Conservation (phyloP, 352 stramenopile species). For the Pythium sp. region DNA sequence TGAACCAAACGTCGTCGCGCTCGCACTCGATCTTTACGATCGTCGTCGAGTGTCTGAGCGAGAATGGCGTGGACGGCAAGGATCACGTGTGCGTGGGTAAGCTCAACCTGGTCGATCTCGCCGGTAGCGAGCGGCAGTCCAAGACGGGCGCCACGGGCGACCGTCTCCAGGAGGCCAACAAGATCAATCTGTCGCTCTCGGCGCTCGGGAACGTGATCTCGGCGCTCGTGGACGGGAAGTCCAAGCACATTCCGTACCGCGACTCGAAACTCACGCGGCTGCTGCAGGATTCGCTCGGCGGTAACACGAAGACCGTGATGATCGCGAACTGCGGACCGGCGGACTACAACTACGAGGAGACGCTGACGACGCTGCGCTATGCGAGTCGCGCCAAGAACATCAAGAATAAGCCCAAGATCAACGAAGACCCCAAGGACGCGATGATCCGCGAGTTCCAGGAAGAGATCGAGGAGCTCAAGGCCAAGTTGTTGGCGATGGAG, state of each 20-base stretch:
- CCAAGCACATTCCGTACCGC: slow-evolving; percentile 66
- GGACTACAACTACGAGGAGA: slow-evolving; percentile 98
- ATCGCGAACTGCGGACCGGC: slow-evolving; percentile 96
- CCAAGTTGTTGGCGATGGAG: slow-evolving; percentile 62
- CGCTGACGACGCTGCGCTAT: slow-evolving; percentile 95
- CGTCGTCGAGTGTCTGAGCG: slow-evolving; percentile 80
- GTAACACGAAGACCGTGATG: slow-evolving; percentile 95
- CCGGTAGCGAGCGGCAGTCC: slow-evolving; percentile 68
- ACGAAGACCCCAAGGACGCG: slow-evolving; percentile 97
- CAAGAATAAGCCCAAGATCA: slow-evolving; percentile 99
- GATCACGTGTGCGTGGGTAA: slow-evolving; percentile 96
- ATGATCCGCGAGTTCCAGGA: slow-evolving; percentile 97
- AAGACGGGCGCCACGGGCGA: slow-evolving; percentile 77
- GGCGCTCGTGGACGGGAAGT: slow-evolving; percentile 82
- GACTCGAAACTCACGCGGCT: slow-evolving; percentile 88
- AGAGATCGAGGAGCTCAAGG: slow-evolving; percentile 90
- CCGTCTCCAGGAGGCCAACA: slow-evolving; percentile 74
- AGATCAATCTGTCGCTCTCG: slow-evolving; percentile 71
- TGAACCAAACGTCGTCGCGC: slow-evolving; percentile 97
- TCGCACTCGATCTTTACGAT: slow-evolving; percentile 98
- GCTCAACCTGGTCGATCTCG: slow-evolving; percentile 92
- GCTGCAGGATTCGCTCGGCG: slow-evolving; percentile 79
- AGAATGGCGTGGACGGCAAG: slow-evolving; percentile 77
- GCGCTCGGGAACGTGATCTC: slow-evolving; percentile 86
- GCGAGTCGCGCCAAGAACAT: slow-evolving; percentile 99